Base-by-base conservation (phyloP, 148 eudicot genomes). In the Vaccinium darrowii region DNA sequence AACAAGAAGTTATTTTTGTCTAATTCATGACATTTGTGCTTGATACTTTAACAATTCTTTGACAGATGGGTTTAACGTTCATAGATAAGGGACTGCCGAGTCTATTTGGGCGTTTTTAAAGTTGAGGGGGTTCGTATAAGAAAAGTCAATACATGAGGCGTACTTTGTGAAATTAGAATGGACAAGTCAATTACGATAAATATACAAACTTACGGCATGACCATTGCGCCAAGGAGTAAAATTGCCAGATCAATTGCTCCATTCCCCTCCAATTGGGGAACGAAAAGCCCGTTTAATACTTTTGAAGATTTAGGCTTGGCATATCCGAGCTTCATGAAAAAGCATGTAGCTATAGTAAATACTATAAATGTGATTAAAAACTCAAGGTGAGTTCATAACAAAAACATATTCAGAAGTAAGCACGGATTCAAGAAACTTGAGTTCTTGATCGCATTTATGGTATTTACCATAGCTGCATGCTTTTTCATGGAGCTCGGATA, bases 221-320 rank as follows among this genome's bases (percentile, higher is more conserved):
- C 99, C 99, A 97, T 95, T 74, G 99, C 99, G 79, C 99, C 99
- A 80, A 97, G 96, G 33, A 94, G 94, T 84, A 98, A 97, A 90
- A 97, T 97, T 82, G 99, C 98, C 27, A 93, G 91, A 58, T 92
- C 92, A 80, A 95, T 92, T 53, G 98, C 97, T 75, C 99, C 99
- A 84, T 88, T 82, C 80, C 96, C 98, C 85, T 93, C 91, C 87
- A 97, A 93, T 86, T 93, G 98, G 27, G 99, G 99, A 88, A 97
- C 92, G 91, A 97, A 97, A 82, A 97, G 93, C 76, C 99, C 99
- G 81, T 82, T 36, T 65, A 97, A 9, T 50, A 95, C 94, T 90
- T 97, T 96, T 78, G 94, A 90, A 81, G 95, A 84, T 16, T 43
- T 43, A 43, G 6, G 47, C 47, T 43, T 43, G 43, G 99, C 95